These are phyloP conservation scores for Vigna angularis DNA, from an alignment of 306 rosid species.

Conservation along the genomic window DNA sequence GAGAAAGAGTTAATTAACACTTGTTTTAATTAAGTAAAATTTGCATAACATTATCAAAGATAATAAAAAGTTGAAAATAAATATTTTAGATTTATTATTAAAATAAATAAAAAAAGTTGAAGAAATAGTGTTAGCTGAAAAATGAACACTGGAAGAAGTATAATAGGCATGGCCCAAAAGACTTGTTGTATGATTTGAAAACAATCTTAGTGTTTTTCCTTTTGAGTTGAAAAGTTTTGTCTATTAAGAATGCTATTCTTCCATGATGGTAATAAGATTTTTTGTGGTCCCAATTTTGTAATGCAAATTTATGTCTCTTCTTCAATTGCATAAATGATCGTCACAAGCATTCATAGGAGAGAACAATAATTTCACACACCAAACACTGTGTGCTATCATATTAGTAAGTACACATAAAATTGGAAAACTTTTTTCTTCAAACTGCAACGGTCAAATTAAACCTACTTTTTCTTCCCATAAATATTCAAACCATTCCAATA, in stretches of 20 bases:
- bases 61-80: too few species aligned
- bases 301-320: conserved; percentile 33
- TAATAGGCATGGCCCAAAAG: conserved; percentile 31
- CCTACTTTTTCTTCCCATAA: neutral
- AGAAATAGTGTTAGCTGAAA: too few species aligned
- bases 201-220: conserved; percentile 32
- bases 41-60: neutral
- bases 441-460: conserved; percentile 30
- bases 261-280: conserved; percentile 36
- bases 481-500: too few species aligned
- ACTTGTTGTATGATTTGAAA: conserved; percentile 33
- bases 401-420: conserved; percentile 9
- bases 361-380: conserved; percentile 47
- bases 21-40: neutral
- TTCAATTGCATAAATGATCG: conserved; percentile 44
- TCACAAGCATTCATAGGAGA: conserved; percentile 42
- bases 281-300: conserved; percentile 49
- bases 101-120: too few species aligned
- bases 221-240: conserved; percentile 5
- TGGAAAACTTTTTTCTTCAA: conserved; percentile 23
- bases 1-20: neutral
- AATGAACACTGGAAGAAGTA: conserved; percentile 7
- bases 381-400: neutral
- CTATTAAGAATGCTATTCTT: conserved; percentile 12
- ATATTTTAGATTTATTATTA: too few species aligned